A percentile compares a stretch with the other conserved stretches of the same genome.
Evolutionary conservation across 257 asterid species (phyloP).

Genomic region (Solanum gandarillasii): DNA sequence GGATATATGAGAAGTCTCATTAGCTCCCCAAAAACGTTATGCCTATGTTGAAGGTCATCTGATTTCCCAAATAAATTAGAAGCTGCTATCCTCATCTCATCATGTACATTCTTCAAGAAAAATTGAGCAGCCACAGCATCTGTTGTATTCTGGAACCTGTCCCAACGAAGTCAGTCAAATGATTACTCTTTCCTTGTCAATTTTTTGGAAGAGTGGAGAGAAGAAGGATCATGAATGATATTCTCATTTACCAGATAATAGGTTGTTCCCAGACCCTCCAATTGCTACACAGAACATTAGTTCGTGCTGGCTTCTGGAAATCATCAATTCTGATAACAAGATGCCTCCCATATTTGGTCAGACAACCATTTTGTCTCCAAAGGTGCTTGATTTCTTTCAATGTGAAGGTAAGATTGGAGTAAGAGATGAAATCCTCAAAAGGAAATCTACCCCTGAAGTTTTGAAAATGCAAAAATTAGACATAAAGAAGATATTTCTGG

Average conservation of each 20-base stretch:
- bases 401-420: conserved; percentile 69
- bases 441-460: conserved; percentile 74
- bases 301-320: conserved; percentile 70
- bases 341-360: conserved; percentile 65
- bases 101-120: conserved; percentile 76
- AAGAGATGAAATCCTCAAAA: conserved; percentile 71
- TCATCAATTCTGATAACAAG: conserved; percentile 83
- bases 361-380: conserved; percentile 79
- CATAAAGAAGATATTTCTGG: not conserved
- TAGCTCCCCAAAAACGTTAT: conserved; percentile 93
- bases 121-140: conserved; percentile 97
- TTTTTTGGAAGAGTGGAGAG: not conserved
- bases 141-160: conserved; percentile 92
- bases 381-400: conserved; percentile 87
- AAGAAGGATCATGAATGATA: not conserved
- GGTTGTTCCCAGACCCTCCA: conserved; percentile 90
- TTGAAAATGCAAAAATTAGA: not conserved
- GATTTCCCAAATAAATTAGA: conserved; percentile 68
- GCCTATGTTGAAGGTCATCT: conserved; percentile 56
- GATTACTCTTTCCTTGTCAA: not conserved
- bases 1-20: conserved; percentile 85
- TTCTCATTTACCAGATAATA: conserved; percentile 62
- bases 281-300: conserved; percentile 79
- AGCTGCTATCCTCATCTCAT: conserved; percentile 71
- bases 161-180: not conserved